Percentiles rank a stretch among this genome's conserved stretches.
phyloP scores from a whole-genome alignment of 2,329 filamentous ascomycete species.

The Cladosporium sp. region DNA sequence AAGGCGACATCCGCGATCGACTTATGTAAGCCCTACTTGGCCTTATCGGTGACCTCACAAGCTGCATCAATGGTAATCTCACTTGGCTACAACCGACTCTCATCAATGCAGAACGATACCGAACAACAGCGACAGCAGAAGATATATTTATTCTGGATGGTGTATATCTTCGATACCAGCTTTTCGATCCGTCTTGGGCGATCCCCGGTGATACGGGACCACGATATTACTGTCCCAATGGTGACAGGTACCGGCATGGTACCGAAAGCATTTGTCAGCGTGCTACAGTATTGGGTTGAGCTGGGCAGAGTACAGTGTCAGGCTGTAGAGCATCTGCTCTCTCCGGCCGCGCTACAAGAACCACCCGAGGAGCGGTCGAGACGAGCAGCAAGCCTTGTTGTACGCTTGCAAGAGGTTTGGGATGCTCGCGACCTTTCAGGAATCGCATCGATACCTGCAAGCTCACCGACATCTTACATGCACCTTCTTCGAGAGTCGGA shows the following conservation, averaged over 20 bases:
- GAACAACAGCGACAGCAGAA: slow-evolving; percentile 31
- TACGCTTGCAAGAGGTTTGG: slow-evolving; percentile 16
- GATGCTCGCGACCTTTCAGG: not conserved
- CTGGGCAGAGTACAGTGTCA: slow-evolving; percentile 59
- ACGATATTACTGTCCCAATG: slow-evolving; percentile 57
- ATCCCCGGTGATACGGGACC: slow-evolving; percentile 56
- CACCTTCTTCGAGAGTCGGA: slow-evolving; percentile 15
- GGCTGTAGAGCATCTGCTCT: slow-evolving; percentile 34
- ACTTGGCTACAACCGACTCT: slow-evolving; percentile 40
- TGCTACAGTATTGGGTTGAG: slow-evolving; percentile 57
- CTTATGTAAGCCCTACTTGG: slow-evolving; percentile 61
- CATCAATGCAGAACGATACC: slow-evolving; percentile 19
- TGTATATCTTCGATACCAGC: slow-evolving; percentile 60
- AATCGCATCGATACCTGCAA: not conserved
- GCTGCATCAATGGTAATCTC: slow-evolving; percentile 63
- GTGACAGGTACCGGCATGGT: slow-evolving; percentile 20
- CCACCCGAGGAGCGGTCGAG: slow-evolving; percentile 15
- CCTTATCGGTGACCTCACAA: slow-evolving; percentile 62
- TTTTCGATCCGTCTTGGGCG: slow-evolving; percentile 61
- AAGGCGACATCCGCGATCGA: slow-evolving; percentile 64
- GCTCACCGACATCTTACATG: not conserved
- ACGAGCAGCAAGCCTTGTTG: slow-evolving; percentile 13
- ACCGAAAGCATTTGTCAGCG: slow-evolving; percentile 46
- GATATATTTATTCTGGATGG: slow-evolving; percentile 56
- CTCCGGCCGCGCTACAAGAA: slow-evolving; percentile 20